Conservation (phyloP, 371 early-diverging fungal species). For the Mucor racemosus region DNA sequence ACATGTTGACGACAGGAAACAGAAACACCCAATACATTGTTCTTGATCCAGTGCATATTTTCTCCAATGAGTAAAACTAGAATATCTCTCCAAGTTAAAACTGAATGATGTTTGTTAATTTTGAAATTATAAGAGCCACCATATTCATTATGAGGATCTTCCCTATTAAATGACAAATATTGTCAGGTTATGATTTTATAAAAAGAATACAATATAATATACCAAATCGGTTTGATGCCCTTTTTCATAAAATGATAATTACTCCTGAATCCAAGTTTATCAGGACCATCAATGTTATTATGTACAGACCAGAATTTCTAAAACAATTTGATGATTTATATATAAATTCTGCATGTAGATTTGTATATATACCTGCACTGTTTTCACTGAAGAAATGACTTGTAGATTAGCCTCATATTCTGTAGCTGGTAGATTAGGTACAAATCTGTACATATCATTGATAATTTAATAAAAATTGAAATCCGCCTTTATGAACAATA, state of each 20-base stretch:
- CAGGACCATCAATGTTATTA: slow-evolving; percentile 59
- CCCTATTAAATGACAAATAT: slow-evolving; percentile 34
- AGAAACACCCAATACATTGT: slow-evolving; percentile 66
- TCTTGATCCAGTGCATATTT: slow-evolving; percentile 60
- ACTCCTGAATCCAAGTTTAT: slow-evolving; percentile 52
- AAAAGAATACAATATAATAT: not conserved
- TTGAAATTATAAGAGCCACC: slow-evolving; percentile 79
- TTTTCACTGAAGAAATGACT: slow-evolving; percentile 59
- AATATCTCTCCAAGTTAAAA: slow-evolving; percentile 61
- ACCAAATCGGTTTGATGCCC: slow-evolving; percentile 78
- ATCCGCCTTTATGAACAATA: slow-evolving; percentile 8
- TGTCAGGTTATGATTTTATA: not conserved
- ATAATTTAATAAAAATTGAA: not conserved
- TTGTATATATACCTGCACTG: slow-evolving; percentile 68
- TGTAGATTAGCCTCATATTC: slow-evolving; percentile 66
- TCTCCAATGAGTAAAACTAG: slow-evolving; percentile 66
- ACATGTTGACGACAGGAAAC: slow-evolving; percentile 63
- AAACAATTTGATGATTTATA: not conserved
- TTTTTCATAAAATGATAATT: slow-evolving; percentile 71
- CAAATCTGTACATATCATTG: slow-evolving; percentile 40
- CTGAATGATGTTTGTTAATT: slow-evolving; percentile 60
- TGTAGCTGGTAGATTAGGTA: slow-evolving; percentile 54
- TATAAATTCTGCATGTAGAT: slow-evolving; percentile 25
- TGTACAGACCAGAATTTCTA: slow-evolving; percentile 63
- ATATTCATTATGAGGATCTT: slow-evolving; percentile 76